phyloP scores from a whole-genome alignment of 805 yeast genomes.

The Candida adriatica region DNA sequence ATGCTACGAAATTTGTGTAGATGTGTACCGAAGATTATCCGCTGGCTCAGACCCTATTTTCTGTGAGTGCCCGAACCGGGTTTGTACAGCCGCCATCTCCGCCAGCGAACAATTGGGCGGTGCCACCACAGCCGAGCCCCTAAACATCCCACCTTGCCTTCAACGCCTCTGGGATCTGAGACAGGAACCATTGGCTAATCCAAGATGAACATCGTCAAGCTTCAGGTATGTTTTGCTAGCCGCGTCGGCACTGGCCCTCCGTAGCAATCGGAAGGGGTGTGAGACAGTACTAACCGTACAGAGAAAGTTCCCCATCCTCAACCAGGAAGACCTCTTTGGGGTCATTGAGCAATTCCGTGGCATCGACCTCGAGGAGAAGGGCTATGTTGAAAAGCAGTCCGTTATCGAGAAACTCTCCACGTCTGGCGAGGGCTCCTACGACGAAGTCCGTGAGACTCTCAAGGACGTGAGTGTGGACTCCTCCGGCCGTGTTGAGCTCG shows the following conservation, averaged over 20 bases:
- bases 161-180: too few species aligned
- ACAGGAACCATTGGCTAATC: too few species aligned
- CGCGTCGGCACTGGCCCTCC: constrained; percentile 73
- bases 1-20: too few species aligned
- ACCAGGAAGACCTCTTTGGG: constrained; percentile 79
- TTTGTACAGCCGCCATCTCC: too few species aligned
- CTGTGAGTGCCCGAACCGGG: too few species aligned
- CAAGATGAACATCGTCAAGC: constrained; percentile 59
- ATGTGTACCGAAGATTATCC: too few species aligned
- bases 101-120: too few species aligned
- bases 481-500: constrained; percentile 93
- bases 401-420: constrained; percentile 79
- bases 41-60: too few species aligned
- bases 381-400: constrained; percentile 89
- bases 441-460: constrained; percentile 88
- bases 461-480: constrained; percentile 92
- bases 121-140: too few species aligned
- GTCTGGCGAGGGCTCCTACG: constrained; percentile 78
- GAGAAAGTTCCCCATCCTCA: constrained; percentile 80
- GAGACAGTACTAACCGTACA: constrained; percentile 26
- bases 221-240: constrained; percentile 40
- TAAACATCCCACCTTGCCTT: too few species aligned
- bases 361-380: constrained; percentile 86
- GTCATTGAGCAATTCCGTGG: constrained; percentile 82
- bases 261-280: constrained; percentile 79